Evolutionary conservation across 2,329 filamentous ascomycete genomes (phyloP), one percentile per base, ranked within the genome.

Genomic region (Paecilomyces fulvus): DNA sequence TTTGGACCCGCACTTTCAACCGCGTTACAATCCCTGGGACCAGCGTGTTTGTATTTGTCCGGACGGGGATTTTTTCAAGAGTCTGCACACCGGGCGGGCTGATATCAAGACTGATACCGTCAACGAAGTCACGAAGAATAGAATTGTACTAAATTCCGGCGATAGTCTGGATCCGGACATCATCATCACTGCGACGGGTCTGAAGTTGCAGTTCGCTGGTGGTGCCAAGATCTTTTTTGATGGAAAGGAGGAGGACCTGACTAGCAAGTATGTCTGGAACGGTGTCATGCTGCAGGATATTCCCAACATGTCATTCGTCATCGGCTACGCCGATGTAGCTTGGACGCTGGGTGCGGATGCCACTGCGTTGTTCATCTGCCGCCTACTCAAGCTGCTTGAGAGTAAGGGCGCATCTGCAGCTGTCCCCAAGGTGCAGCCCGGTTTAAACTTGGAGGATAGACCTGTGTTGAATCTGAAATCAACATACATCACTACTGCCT

Each of bases 21-120:
- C 86, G 0, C 69, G 67, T 1, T 88, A 89, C 63, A 78, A 81
- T 43, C 85, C 85, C 0, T 86, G 88, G 79, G 80, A 90, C 55
- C 89, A 95, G 69, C 83, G 90, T 0, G 74, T 94, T 7, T 94
- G 90, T 64, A 75, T 90, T 58, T 85, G 74, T n/a, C 80, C 81
- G 0, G 78, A 83, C 55, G 80, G 79, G 20, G 83, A 85, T 64
- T 84, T 84, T 67, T 85, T 81, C 73, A 67, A 75, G 21, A 71
- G 74, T 31, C 72, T 85, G 17, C 74, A 75, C 14, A 65, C 70
- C 1, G 81, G 80, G 30, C 78, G 77, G 55, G 79, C 79, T 1
- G 71, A 75, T 50, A 72, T 85, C n/a, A 77, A 77, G 20, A 84
- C 83, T 3, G 81, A 78, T 56, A 77, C 72, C 2, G 83, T 85